Base-by-base conservation (phyloP, 148 eudicot species). In the Vaccinium corymbosum region DNA sequence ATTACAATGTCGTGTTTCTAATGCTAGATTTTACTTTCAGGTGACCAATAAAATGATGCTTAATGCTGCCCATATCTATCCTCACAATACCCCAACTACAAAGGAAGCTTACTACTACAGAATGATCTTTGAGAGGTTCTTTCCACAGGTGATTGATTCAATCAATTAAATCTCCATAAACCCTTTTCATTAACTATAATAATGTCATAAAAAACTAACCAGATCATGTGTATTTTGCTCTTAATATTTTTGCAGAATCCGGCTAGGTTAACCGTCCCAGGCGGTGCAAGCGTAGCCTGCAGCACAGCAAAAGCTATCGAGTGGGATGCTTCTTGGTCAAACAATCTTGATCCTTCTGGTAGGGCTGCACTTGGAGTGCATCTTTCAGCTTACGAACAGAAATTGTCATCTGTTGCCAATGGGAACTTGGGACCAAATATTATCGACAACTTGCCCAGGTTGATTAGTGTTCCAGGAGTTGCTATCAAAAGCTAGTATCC, bases 71-170 rank as follows among this genome's bases (percentile, higher is more conserved):
- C 87, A 91, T 85, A 94, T 96, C 82, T 94, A 89, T 86, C 94
- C 91, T 12, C 94, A 96, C 78, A 96, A 96, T 50, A 93, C 99
- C 48, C 99, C 99, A 56, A 84, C 84, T 72, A 90, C 94, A 25
- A 96, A 94, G 88, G 99, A 96, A 87, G 99, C 94, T 5, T 96
- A 96, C 89, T 92, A 88, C 84, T 94, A 94, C 70, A 78, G 99
- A 70, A 93, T 89, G 92, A 89, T 93, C 76, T 96, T 96, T 78
- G 98, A 94, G 87, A 90, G 90, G 86, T 90, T 92, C 89, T 96
- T 93, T 83, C 98, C 99, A 27, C 97, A 95, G 98, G 98, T 75
- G 32, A 66, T 51, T 42, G 35, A 15, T 32, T 55, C 79, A 50
- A 49, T 48, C 52, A 50, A 55, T 22, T 2, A 72, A 20, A 38